Conservation (phyloP, 306 rosid species). For the Carpinus viminea region DNA sequence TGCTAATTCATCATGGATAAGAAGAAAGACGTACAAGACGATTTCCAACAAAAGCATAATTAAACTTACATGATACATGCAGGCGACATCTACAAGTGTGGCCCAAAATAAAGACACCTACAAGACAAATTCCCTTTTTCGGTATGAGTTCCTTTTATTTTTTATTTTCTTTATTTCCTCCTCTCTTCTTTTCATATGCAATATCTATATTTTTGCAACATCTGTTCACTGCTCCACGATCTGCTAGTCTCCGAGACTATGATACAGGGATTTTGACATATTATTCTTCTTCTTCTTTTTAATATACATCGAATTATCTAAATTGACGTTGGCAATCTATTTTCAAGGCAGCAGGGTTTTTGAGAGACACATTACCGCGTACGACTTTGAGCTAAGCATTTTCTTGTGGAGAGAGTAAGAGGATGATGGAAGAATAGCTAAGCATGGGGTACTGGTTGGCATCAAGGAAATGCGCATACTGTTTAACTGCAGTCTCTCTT, state of each 20-base stretch:
- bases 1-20: neutral
- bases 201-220: neutral
- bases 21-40: neutral
- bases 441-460: constrained; percentile 86
- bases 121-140: neutral
- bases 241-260: neutral
- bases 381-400: constrained; percentile 25
- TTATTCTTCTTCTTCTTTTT: too few relatives aligned
- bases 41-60: neutral
- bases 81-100: neutral
- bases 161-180: neutral
- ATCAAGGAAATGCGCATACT: constrained; percentile 82
- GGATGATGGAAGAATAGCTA: constrained; percentile 90
- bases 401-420: constrained; percentile 56
- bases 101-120: neutral
- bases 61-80: neutral
- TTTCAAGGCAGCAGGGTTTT: neutral
- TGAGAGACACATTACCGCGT: neutral
- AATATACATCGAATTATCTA: neutral
- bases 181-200: neutral
- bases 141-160: neutral
- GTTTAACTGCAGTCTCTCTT: constrained; percentile 65
- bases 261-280: neutral
- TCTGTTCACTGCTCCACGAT: neutral
- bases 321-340: neutral